Evolutionary conservation across 2,329 filamentous ascomycete genomes (phyloP), one percentile per base, ranked within the genome.

Genomic region (Colletotrichum incanum): DNA sequence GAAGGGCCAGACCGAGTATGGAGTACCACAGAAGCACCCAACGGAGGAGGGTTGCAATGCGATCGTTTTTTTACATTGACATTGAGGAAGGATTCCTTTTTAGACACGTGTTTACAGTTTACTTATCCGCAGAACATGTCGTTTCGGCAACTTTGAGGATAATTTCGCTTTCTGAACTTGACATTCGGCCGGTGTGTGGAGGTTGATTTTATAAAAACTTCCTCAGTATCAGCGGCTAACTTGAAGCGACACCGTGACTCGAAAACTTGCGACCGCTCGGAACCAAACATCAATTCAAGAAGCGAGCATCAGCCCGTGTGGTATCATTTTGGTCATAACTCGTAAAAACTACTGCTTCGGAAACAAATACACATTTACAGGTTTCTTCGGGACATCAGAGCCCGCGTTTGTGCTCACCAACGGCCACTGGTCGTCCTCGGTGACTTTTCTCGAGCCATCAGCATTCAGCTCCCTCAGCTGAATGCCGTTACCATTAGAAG

Each of bases 261-360:
- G 23, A 16, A 20, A 31, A 31, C 31, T 18, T 31, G 5, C 2
- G 1, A 18, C 8, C 12, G 8, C 34, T 18, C 31, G n/a, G 34
- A 7, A 39, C 23, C 20, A 16, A 26, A 0, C 3, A 16, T 18
- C 5, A 39, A 12, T 5, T 12, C 2, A 28, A 16, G 4, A 12
- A 49, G 28, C 12, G 55, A 55, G 62, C 61, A 54, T 64, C 5
- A 5, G 59, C 69, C n/a, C 65, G 16, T 18, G 41, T 73, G 67
- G 61, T 73, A 73, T 73, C 67, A 66, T 73, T 66, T 50, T 52
- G 45, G 34, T 73, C 71, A 58, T 71, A 56, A 71, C 39, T 73
- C 71, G 47, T 73, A 34, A 65, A 65, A 34, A 66, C 71, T 73
- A 71, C 14, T 62, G 39, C 31, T 71, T 70, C 39, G 71, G 37